A percentile compares a stretch with the other conserved stretches of the same genome.
Evolutionary conservation across 2,329 filamentous ascomycete genomes (phyloP).

Genomic region (Thielaviopsis populi): DNA sequence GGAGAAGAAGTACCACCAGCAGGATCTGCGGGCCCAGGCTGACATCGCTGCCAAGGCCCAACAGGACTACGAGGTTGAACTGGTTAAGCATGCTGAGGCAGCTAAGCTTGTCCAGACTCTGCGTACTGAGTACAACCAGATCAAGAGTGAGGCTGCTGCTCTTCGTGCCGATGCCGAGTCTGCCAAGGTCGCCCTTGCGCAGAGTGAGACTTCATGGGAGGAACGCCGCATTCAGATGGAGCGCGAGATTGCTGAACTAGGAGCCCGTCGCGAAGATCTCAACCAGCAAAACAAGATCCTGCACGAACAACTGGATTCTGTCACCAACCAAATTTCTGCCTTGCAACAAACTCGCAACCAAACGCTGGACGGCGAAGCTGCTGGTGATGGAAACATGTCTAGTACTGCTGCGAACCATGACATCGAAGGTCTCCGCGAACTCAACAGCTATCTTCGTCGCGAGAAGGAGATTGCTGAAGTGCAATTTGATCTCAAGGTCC

Average conservation of each 20-base stretch:
- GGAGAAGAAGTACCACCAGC: slow-evolving; percentile 70
- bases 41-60: slow-evolving; percentile 88
- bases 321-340: slow-evolving; percentile 62
- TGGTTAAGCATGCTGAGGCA: slow-evolving; percentile 92
- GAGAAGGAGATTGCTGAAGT: slow-evolving; percentile 98
- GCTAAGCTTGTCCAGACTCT: slow-evolving; percentile 68
- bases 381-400: slow-evolving; percentile 19
- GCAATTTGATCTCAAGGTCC: slow-evolving; percentile 78
- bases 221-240: slow-evolving; percentile 70
- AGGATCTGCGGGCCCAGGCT: slow-evolving; percentile 83
- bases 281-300: slow-evolving; percentile 82
- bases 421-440: slow-evolving; percentile 68
- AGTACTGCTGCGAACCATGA: slow-evolving; percentile 30
- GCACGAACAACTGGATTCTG: slow-evolving; percentile 73
- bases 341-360: slow-evolving; percentile 61
- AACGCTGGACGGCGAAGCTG: slow-evolving; percentile 25
- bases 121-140: slow-evolving; percentile 63
- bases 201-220: slow-evolving; percentile 78
- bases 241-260: slow-evolving; percentile 65
- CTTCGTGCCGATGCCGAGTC: slow-evolving; percentile 72
- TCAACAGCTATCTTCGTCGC: slow-evolving; percentile 78
- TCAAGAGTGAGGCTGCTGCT: slow-evolving; percentile 64
- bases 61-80: slow-evolving; percentile 85
- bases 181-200: slow-evolving; percentile 59
- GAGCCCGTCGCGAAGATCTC: slow-evolving; percentile 65